These are phyloP conservation scores for Sonneratia caseolaris DNA, from an alignment of 345 rosid species.

Conservation along the genomic window DNA sequence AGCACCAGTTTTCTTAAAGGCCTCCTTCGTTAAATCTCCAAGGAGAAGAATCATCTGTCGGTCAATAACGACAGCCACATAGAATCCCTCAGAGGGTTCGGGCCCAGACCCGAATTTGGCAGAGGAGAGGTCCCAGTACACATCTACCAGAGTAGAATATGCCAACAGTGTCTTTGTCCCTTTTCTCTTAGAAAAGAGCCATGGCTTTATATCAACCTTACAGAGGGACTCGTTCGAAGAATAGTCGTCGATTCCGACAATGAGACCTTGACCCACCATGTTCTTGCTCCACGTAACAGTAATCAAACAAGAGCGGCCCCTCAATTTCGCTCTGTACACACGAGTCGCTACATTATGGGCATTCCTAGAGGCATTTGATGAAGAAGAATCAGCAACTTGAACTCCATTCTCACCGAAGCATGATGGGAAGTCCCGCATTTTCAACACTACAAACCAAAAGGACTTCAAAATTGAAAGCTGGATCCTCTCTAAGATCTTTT, in stretches of 20 bases:
- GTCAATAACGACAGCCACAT: conserved; percentile 62
- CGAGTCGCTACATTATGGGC: conserved; percentile 73
- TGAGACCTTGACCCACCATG: conserved; percentile 85
- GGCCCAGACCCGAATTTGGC: conserved; percentile 86
- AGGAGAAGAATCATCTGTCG: conserved; percentile 69
- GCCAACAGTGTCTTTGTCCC: conserved; percentile 80
- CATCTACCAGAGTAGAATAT: conserved; percentile 48
- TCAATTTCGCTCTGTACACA: conserved; percentile 57
- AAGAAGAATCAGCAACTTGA: conserved; percentile 72
- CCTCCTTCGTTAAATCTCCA: conserved; percentile 88
- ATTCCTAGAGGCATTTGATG: conserved; percentile 44
- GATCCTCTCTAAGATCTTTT: conserved; percentile 13
- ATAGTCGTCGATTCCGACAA: conserved; percentile 66
- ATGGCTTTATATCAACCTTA: conserved; percentile 86
- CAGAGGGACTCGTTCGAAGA: conserved; percentile 66
- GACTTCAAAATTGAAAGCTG: conserved; percentile 12
- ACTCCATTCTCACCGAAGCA: conserved; percentile 92
- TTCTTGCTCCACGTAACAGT: conserved; percentile 77
- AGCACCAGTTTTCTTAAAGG: conserved; percentile 58
- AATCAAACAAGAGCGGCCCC: conserved; percentile 59
- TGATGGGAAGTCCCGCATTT: conserved; percentile 91
- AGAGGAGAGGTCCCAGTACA: conserved; percentile 78
- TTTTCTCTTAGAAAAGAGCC: conserved; percentile 86
- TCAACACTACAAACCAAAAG: conserved; percentile 6
- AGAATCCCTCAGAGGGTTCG: conserved; percentile 79